Conservation (phyloP, 345 rosid genomes). For the Mallotus nudiflorus region DNA sequence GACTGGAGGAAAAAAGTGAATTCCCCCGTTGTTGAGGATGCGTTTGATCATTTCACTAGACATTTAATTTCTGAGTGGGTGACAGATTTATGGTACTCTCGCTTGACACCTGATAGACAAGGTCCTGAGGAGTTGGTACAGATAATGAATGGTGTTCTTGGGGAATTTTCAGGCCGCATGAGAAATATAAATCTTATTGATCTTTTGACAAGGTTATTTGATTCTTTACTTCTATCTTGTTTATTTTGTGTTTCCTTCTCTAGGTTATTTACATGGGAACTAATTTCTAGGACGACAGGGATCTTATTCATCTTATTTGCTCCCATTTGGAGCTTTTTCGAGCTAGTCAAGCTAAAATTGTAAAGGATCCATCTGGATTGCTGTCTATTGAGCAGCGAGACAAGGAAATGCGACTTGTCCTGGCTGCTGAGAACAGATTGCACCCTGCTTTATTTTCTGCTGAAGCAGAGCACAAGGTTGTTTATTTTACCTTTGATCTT, state of each 20-base stretch:
- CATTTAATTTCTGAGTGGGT: conserved; percentile 93
- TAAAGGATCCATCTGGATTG: conserved; percentile 42
- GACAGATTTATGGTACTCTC: conserved; percentile 89
- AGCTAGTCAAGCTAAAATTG: conserved; percentile 66
- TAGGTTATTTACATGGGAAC: conserved; percentile 24
- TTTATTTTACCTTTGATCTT: conserved; percentile 21
- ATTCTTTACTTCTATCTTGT: conserved; percentile 21
- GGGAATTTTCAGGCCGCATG: conserved; percentile 74
- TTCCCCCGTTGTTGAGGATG: conserved; percentile 85
- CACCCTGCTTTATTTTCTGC: conserved; percentile 94
- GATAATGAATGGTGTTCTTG: conserved; percentile 73
- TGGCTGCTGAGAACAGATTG: conserved; percentile 78
- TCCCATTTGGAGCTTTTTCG: conserved; percentile 86
- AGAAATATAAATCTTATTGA: conserved; percentile 85
- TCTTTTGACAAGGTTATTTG: conserved; percentile 72
- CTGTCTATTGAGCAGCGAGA: conserved; percentile 65
- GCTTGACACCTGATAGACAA: conserved; percentile 79
- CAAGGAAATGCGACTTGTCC: conserved; percentile 55
- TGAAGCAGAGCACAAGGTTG: conserved; percentile 96
- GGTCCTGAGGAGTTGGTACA: conserved; percentile 88
- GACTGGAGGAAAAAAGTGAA: conserved; percentile 91
- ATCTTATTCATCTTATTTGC: conserved; percentile 70
- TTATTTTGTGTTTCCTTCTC: conserved; percentile 8
- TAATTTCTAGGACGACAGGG: conserved; percentile 64
- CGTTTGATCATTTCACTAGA: conserved; percentile 80